These are phyloP conservation scores for Leccinellum luteum DNA, from an alignment of 768 basidiomycete genomes.

Conservation along the genomic window DNA sequence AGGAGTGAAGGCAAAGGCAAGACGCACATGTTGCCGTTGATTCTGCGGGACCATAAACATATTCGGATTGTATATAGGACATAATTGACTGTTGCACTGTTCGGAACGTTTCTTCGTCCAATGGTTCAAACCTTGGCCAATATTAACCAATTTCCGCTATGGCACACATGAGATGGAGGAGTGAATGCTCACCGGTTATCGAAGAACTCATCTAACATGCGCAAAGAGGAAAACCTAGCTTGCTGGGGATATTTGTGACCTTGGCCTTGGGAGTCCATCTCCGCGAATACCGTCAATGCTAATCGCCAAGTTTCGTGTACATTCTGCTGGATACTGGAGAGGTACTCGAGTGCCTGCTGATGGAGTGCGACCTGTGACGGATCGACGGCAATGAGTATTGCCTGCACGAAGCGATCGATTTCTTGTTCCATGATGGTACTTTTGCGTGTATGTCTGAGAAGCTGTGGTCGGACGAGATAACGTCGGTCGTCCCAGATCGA, in stretches of 20 bases:
- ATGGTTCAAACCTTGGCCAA: constrained; percentile 53
- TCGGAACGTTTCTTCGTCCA: constrained; percentile 69
- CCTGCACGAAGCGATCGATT: constrained; percentile 75
- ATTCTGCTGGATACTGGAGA: constrained; percentile 75
- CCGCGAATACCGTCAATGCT: constrained; percentile 72
- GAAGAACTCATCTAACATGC: constrained; percentile 78
- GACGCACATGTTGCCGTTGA: constrained; percentile 75
- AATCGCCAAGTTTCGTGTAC: constrained; percentile 77
- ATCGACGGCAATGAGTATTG: constrained; percentile 86
- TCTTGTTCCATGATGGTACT: constrained; percentile 62
- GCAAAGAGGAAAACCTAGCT: constrained; percentile 76
- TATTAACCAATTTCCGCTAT: neutral
- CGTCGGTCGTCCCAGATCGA: constrained; percentile 13
- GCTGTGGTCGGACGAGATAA: constrained; percentile 14
- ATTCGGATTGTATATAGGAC: constrained; percentile 85
- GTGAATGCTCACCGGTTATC: constrained; percentile 66
- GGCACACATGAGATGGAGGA: neutral
- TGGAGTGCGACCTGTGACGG: constrained; percentile 68
- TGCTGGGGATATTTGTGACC: constrained; percentile 63
- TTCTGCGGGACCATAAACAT: constrained; percentile 82
- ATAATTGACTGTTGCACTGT: constrained; percentile 75
- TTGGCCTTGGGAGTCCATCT: constrained; percentile 53
- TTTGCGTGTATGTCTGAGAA: constrained; percentile 7
- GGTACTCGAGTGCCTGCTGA: constrained; percentile 83
- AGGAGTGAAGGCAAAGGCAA: neutral